Conservation (phyloP, 139 green algal genomes). For the Asterochloris erici region DNA sequence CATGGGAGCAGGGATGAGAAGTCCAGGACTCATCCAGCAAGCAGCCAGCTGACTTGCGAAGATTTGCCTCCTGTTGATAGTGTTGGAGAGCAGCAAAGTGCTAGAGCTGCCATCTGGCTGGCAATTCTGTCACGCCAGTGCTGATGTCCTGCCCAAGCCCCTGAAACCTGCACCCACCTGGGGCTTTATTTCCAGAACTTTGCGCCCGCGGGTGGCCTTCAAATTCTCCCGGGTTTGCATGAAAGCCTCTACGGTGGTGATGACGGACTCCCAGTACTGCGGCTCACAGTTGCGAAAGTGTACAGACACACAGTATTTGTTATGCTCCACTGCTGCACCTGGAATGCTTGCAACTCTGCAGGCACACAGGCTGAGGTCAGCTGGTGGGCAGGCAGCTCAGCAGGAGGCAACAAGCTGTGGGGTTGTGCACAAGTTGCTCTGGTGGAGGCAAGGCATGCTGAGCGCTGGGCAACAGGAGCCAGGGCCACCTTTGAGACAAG, state of each 20-base stretch:
- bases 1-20: too few relatives aligned
- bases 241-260: slow-evolving; percentile 51
- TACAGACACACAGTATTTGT: slow-evolving; percentile 93
- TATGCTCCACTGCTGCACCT: slow-evolving; percentile 91
- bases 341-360: slow-evolving; percentile 61
- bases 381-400: neutral
- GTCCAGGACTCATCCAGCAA: too few relatives aligned
- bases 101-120: too few relatives aligned
- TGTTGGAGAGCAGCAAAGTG: too few relatives aligned
- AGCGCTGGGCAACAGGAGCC: neutral
- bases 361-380: neutral
- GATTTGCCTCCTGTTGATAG: too few relatives aligned
- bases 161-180: slow-evolving; percentile 35
- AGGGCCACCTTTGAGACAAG: slow-evolving; percentile 38
- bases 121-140: too few relatives aligned
- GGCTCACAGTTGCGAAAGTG: slow-evolving; percentile 89
- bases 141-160: neutral
- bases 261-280: slow-evolving; percentile 56
- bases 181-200: slow-evolving; percentile 93
- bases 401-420: neutral
- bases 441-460: neutral
- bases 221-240: slow-evolving; percentile 49
- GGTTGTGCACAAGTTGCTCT: too few relatives aligned
- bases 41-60: too few relatives aligned
- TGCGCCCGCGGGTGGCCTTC: slow-evolving; percentile 74